phyloP scores from a whole-genome alignment of 192 early-diverging fungal species.

The Backusella morwellensis region DNA sequence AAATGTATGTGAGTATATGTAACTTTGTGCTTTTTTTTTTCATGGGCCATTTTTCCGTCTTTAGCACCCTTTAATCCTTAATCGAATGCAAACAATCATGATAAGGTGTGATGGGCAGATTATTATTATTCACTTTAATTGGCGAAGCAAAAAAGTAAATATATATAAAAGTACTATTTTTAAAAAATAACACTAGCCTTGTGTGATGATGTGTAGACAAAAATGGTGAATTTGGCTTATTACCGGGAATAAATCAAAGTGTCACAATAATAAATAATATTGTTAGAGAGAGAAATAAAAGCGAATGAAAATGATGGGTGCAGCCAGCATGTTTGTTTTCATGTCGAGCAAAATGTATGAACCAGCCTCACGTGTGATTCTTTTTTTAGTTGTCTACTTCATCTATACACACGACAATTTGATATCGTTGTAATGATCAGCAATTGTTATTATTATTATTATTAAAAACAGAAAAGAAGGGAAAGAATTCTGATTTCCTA shows the following conservation, averaged over 20 bases:
- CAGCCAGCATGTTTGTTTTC: neutral
- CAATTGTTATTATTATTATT: neutral
- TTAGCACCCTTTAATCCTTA: neutral
- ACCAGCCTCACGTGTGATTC: neutral
- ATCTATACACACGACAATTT: neutral
- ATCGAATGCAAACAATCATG: neutral
- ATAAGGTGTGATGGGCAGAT: neutral
- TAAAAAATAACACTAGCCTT: neutral
- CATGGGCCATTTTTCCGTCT: neutral
- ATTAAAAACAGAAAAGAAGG: neutral
- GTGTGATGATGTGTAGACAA: neutral
- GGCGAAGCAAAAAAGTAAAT: neutral
- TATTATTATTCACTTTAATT: neutral
- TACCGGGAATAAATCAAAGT: neutral
- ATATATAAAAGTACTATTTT: conserved; percentile 4
- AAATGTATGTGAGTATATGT: neutral
- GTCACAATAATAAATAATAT: neutral
- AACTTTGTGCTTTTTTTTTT: neutral
- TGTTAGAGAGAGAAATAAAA: neutral
- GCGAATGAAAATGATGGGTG: neutral
- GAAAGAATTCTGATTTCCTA: neutral
- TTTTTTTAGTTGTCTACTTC: neutral
- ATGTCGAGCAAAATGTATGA: neutral
- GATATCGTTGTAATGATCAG: neutral
- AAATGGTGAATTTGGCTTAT: neutral